Evolutionary conservation across 176 grass and related monocot genomes (phyloP).

Genomic region (Leersia perrieri): DNA sequence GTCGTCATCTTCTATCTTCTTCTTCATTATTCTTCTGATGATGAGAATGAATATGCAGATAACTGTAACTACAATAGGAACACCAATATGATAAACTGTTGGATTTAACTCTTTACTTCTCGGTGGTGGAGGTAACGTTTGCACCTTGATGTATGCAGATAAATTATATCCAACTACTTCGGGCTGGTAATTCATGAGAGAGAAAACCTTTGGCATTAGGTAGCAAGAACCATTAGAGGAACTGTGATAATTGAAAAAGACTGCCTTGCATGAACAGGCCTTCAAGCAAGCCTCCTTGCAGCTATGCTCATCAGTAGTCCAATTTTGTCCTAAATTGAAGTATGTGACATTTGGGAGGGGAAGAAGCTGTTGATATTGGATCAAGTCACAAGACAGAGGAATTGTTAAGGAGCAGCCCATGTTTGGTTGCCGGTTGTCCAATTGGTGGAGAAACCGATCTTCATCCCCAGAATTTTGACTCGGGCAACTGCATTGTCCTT

Average conservation of each 20-base stretch:
- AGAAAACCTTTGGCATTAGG: conserved; percentile 55
- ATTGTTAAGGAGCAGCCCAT: conserved; percentile 38
- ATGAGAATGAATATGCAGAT: conserved; percentile 43
- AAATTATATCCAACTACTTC: conserved; percentile 53
- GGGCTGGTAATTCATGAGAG: conserved; percentile 54
- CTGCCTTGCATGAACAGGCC: conserved; percentile 72
- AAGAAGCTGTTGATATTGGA: conserved; percentile 46
- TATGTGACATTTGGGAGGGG: conserved; percentile 48
- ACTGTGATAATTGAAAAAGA: conserved; percentile 50
- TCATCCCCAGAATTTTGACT: not conserved
- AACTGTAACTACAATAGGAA: conserved; percentile 32
- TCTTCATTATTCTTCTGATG: conserved; percentile 23
- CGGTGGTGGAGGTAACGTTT: conserved; percentile 33
- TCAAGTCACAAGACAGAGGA: conserved; percentile 56
- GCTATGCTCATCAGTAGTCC: conserved; percentile 53
- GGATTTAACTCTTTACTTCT: conserved; percentile 31
- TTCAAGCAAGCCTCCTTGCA: conserved; percentile 75
- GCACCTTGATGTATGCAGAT: conserved; percentile 78
- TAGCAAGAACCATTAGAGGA: conserved; percentile 55
- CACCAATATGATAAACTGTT: conserved; percentile 18
- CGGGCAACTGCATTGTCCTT: conserved; percentile 52
- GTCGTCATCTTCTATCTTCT: conserved; percentile 51
- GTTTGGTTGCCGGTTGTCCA: conserved; percentile 27
- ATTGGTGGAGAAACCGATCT: conserved; percentile 14
- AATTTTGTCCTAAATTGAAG: conserved; percentile 52